Conservation (phyloP, 169 alveolate species). For the Perkinsus marinus region DNA sequence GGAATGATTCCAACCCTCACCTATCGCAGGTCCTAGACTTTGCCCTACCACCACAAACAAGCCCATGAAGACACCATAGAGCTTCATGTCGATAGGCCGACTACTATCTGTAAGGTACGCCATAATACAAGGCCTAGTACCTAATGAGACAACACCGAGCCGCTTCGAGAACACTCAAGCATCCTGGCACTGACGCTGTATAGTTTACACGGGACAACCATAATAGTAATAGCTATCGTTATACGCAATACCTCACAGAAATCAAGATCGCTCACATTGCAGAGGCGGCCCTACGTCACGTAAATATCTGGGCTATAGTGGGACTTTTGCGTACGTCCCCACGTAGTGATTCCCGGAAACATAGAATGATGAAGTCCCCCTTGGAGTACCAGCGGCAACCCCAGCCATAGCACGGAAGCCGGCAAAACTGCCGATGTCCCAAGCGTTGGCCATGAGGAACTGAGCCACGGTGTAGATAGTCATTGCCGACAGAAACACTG, state of each 20-base stretch:
- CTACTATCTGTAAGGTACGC: background rate
- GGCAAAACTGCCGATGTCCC: background rate
- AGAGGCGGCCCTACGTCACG: no score
- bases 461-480: background rate
- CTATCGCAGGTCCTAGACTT: background rate
- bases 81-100: background rate
- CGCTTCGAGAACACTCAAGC: no score
- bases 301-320: no score
- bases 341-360: no score
- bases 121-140: background rate
- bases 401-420: background rate
- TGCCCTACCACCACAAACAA: background rate
- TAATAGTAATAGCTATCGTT: no score
- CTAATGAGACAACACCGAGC: background rate
- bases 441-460: background rate
- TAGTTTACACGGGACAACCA: no score
- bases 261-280: no score
- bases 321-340: no score
- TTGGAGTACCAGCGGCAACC: background rate
- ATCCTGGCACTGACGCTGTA: no score
- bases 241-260: no score
- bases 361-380: background rate
- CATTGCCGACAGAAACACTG: background rate
- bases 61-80: background rate
- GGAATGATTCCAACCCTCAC: background rate